phyloP scores from a whole-genome alignment of 2,329 filamentous ascomycete species.

The Nigrospora sphaerica region DNA sequence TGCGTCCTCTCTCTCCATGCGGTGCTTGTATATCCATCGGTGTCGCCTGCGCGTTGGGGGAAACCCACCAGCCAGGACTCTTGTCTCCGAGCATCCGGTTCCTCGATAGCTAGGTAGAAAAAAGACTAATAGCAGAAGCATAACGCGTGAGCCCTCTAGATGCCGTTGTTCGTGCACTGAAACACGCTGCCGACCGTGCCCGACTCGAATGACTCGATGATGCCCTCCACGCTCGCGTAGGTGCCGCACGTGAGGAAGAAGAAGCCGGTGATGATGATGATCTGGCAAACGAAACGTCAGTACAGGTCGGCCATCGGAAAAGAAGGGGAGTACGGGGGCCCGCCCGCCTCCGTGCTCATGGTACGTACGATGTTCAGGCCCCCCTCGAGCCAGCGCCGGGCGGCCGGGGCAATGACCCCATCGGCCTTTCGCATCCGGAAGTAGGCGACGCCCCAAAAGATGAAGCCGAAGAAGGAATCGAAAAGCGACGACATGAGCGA shows the following conservation, averaged over 20 bases:
- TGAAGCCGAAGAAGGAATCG: slow-evolving; percentile 91
- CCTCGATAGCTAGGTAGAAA: too few species aligned
- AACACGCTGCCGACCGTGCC: slow-evolving; percentile 66
- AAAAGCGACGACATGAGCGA: slow-evolving; percentile 82
- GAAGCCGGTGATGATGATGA: slow-evolving; percentile 68
- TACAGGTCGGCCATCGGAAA: neutral
- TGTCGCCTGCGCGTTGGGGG: too few species aligned
- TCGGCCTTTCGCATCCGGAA: slow-evolving; percentile 67
- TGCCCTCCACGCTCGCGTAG: slow-evolving; percentile 69
- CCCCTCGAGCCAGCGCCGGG: slow-evolving; percentile 48
- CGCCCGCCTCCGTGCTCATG: neutral
- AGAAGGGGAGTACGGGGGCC: neutral
- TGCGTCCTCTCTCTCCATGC: too few species aligned
- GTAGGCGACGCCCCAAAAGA: slow-evolving; percentile 85
- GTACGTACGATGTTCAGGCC: slow-evolving; percentile 51
- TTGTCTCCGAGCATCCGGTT: too few species aligned
- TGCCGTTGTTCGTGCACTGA: slow-evolving; percentile 62
- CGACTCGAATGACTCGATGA: slow-evolving; percentile 63
- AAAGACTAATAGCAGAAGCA: too few species aligned
- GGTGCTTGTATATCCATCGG: too few species aligned
- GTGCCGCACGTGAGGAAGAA: slow-evolving; percentile 78
- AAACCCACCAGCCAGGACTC: too few species aligned
- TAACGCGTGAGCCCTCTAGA: slow-evolving; percentile 27
- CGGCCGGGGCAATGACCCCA: slow-evolving; percentile 43
- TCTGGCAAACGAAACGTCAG: neutral